Percentiles rank a stretch among this genome's conserved stretches.
These are phyloP conservation scores for Haematococcus lacustris DNA, from an alignment of 139 green algal species.

Conservation along the genomic window DNA sequence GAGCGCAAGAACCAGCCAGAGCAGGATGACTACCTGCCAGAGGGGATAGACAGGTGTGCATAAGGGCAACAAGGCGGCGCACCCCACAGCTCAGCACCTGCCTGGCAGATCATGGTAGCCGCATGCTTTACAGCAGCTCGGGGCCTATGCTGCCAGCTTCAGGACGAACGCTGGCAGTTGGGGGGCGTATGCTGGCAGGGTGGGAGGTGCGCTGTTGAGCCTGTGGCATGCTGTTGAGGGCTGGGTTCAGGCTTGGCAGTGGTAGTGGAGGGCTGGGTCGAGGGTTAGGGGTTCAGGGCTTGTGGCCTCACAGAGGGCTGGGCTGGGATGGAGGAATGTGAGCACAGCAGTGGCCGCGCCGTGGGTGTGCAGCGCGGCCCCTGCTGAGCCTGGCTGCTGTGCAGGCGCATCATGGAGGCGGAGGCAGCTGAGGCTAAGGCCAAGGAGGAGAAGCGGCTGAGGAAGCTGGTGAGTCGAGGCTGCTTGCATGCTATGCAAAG, in stretches of 20 bases:
- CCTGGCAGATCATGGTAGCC: background rate
- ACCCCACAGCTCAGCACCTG: background rate
- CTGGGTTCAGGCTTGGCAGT: background rate
- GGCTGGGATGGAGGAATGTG: too few species aligned
- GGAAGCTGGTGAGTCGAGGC: conserved; percentile 10
- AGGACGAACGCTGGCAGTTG: background rate
- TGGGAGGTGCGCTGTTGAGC: background rate
- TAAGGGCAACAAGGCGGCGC: background rate
- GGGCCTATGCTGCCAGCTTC: background rate
- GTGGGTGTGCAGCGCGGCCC: background rate
- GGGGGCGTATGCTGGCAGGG: background rate
- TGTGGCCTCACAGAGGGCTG: too few species aligned
- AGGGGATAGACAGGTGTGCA: conserved; percentile 43
- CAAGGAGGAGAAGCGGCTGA: conserved; percentile 17
- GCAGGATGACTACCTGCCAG: conserved; percentile 34
- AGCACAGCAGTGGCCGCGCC: background rate
- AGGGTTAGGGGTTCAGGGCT: background rate
- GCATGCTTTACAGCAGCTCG: background rate
- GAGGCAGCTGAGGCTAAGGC: conserved; percentile 41
- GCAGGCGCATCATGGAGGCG: conserved; percentile 38
- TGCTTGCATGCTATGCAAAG: background rate
- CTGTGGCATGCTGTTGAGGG: background rate
- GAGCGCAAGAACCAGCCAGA: conserved; percentile 35
- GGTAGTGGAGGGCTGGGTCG: background rate
- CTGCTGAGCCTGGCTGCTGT: background rate